Evolutionary conservation across 306 rosid species (phyloP).

Genomic region (Medicago arabica): DNA sequence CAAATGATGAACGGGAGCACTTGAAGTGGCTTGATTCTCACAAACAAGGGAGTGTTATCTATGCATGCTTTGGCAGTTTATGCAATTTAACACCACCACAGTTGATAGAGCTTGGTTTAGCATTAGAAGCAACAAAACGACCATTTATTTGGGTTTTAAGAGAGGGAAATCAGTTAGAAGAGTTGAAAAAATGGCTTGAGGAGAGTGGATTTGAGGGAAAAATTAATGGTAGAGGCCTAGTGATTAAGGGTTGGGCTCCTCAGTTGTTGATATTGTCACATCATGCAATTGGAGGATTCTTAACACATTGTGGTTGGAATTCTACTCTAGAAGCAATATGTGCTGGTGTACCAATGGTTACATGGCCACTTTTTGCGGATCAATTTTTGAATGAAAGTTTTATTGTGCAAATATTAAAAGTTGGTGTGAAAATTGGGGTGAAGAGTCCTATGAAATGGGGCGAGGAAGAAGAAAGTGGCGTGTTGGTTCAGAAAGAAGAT

Average conservation of each 20-base stretch:
- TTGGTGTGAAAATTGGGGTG: conserved; percentile 52
- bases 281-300: conserved; percentile 56
- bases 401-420: conserved; percentile 34
- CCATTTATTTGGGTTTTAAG: conserved; percentile 69
- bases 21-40: conserved; percentile 60
- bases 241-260: conserved; percentile 71
- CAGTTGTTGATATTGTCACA: conserved; percentile 58
- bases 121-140: conserved; percentile 57
- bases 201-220: conserved; percentile 54
- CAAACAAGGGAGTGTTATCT: conserved; percentile 49
- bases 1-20: conserved; percentile 44
- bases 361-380: conserved; percentile 66
- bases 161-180: conserved; percentile 39
- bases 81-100: conserved; percentile 40
- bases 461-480: conserved; percentile 42
- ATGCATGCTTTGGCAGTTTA: conserved; percentile 67
- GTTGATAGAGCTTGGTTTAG: conserved; percentile 53
- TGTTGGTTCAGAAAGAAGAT: conserved; percentile 48
- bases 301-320: conserved; percentile 75
- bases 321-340: conserved; percentile 59
- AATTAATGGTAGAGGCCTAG: conserved; percentile 38
- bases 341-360: conserved; percentile 62
- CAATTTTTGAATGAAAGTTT: conserved; percentile 55
- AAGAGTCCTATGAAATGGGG: conserved; percentile 34
- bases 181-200: conserved; percentile 47